Evolutionary conservation across 176 grass and related monocot species (phyloP).

Genomic region (Melocanna baccifera): DNA sequence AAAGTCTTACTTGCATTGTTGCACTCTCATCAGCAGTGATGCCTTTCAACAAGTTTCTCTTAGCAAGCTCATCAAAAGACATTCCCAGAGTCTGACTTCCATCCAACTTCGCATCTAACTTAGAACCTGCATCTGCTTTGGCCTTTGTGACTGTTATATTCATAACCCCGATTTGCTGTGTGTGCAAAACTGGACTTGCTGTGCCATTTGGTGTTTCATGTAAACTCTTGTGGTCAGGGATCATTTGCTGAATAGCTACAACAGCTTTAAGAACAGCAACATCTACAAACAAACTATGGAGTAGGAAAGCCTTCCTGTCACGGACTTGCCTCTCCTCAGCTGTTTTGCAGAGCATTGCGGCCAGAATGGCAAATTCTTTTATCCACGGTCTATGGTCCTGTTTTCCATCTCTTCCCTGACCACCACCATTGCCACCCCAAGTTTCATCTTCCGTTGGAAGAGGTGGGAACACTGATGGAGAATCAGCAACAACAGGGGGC

Average conservation of each 20-base stretch:
- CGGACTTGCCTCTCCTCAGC: conserved; percentile 90
- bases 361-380: conserved; percentile 84
- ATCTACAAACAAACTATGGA: conserved; percentile 96
- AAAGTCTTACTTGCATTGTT: conserved; percentile 73
- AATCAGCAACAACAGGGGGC: conserved; percentile 72
- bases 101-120: conserved; percentile 80
- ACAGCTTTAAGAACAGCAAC: conserved; percentile 86
- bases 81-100: conserved; percentile 69
- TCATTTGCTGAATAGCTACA: conserved; percentile 58
- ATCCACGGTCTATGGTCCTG: conserved; percentile 66
- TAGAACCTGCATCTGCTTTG: conserved; percentile 64
- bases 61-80: conserved; percentile 67
- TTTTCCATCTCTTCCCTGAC: conserved; percentile 80
- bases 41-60: conserved; percentile 88
- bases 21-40: conserved; percentile 96
- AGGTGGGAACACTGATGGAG: conserved; percentile 69
- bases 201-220: conserved; percentile 42
- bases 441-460: conserved; percentile 91
- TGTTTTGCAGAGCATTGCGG: conserved; percentile 93
- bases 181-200: conserved; percentile 38
- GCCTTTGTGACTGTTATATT: conserved; percentile 78
- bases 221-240: conserved; percentile 39
- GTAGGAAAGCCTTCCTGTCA: conserved; percentile 90
- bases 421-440: conserved; percentile 83
- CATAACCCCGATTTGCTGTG: conserved; percentile 78